Evolutionary conservation across 495 filamentous ascomycete genomes (phyloP).

Genomic region (Lasiosphaeris hirsuta): DNA sequence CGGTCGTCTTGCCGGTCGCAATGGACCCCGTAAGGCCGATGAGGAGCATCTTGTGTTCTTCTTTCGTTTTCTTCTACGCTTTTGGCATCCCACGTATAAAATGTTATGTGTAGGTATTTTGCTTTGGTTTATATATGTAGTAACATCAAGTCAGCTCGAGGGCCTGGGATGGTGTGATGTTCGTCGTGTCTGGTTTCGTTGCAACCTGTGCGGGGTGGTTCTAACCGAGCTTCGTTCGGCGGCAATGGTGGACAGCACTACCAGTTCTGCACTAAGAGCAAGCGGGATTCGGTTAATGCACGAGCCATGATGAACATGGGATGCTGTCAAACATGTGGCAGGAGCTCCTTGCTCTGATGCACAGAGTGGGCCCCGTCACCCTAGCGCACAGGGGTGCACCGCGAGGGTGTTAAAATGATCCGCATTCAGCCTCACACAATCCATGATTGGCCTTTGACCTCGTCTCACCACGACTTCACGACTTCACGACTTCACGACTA

Average conservation of each 20-base stretch:
- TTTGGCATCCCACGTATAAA: background rate
- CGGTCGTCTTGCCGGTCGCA: slow-evolving; percentile 96
- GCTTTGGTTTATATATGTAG: too few relatives aligned
- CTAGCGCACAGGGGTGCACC: background rate
- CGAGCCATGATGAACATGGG: background rate
- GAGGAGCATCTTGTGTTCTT: slow-evolving; percentile 67
- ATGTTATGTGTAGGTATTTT: too few relatives aligned
- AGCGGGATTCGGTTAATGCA: background rate
- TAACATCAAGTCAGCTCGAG: too few relatives aligned
- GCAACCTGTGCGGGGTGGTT: background rate
- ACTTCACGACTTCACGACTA: background rate
- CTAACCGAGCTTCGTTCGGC: background rate
- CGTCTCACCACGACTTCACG: background rate
- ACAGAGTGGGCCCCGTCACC: background rate
- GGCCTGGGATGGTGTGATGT: too few relatives aligned
- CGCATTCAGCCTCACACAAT: slow-evolving; percentile 23
- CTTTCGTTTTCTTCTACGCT: background rate
- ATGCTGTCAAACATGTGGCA: background rate
- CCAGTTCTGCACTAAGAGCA: background rate
- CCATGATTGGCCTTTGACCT: background rate
- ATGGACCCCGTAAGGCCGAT: slow-evolving; percentile 97
- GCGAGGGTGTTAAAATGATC: too few relatives aligned
- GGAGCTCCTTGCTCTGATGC: background rate
- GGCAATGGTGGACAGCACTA: background rate
- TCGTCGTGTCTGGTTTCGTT: too few relatives aligned